phyloP scores from a whole-genome alignment of 2,329 filamentous ascomycete species.

The Curvularia lunata region DNA sequence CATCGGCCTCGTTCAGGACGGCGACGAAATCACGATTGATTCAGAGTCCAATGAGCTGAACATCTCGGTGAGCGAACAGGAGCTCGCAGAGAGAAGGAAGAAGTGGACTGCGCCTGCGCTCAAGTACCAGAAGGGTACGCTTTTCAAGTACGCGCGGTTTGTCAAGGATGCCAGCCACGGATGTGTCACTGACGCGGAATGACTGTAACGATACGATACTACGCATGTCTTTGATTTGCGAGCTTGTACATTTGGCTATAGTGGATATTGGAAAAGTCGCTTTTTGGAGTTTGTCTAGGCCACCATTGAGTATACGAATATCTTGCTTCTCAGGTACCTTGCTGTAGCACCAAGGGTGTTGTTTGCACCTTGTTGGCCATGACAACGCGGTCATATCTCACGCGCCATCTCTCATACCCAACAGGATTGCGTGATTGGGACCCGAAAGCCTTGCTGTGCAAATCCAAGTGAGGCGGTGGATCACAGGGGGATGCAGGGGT shows the following conservation, averaged over 20 bases:
- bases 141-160: conserved; percentile 64
- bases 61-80: conserved; percentile 69
- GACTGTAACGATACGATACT: conserved; percentile 6
- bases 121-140: conserved; percentile 65
- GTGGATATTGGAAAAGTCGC: conserved; percentile 8
- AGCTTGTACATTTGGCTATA: conserved; percentile 1
- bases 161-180: conserved; percentile 65
- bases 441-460: not conserved
- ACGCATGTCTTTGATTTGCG: not conserved
- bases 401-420: not conserved
- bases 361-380: not conserved
- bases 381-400: not conserved
- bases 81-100: conserved; percentile 60
- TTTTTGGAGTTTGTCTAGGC: conserved; percentile 1
- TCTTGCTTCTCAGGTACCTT: too few species aligned
- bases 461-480: not conserved
- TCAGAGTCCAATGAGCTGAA: conserved; percentile 73
- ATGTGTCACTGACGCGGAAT: conserved; percentile 62
- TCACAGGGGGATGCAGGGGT: conserved; percentile 1
- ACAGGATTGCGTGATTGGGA: not conserved
- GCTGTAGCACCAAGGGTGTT: too few species aligned
- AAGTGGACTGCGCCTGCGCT: conserved; percentile 60
- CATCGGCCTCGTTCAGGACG: conserved; percentile 81
- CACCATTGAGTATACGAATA: too few species aligned
- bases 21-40: conserved; percentile 82